Conservation (phyloP, 306 rosid species). For the Vachellia collinsii region DNA sequence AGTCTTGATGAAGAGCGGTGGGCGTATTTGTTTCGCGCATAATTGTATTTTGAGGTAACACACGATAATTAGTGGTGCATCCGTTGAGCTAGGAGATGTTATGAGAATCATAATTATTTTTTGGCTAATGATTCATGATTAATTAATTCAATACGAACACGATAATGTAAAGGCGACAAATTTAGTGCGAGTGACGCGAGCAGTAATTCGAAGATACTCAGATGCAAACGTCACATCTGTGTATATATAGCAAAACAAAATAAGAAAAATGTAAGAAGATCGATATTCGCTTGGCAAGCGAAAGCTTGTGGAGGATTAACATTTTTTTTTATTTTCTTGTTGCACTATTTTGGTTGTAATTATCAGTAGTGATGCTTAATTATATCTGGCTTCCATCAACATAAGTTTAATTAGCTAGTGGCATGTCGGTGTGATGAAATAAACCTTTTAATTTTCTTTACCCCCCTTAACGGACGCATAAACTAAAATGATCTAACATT, state of each 20-base stretch:
- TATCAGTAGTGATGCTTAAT: conserved; percentile 5
- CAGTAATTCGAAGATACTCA: neutral
- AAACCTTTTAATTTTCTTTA: neutral
- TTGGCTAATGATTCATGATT: conserved; percentile 17
- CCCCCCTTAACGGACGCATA: neutral
- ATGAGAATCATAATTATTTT: conserved; percentile 28
- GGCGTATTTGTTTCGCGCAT: neutral
- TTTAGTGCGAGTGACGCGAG: conserved; percentile 45
- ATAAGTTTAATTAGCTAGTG: neutral
- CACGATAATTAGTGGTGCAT: neutral
- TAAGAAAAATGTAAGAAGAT: neutral
- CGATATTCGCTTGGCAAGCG: neutral
- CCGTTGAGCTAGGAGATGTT: neutral
- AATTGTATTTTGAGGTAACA: neutral
- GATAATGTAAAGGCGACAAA: conserved; percentile 2
- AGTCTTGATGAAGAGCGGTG: neutral
- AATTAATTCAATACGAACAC: neutral
- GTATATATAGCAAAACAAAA: neutral
- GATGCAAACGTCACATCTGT: conserved; percentile 17
- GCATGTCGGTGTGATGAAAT: conserved; percentile 31
- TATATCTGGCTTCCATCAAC: conserved; percentile 25
- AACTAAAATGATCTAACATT: neutral
- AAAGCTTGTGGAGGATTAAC: neutral
- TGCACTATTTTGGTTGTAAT: conserved; percentile 37
- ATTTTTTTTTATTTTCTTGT: neutral